Base-by-base conservation (phyloP, 257 asterid species). In the Solanum microdontum region DNA sequence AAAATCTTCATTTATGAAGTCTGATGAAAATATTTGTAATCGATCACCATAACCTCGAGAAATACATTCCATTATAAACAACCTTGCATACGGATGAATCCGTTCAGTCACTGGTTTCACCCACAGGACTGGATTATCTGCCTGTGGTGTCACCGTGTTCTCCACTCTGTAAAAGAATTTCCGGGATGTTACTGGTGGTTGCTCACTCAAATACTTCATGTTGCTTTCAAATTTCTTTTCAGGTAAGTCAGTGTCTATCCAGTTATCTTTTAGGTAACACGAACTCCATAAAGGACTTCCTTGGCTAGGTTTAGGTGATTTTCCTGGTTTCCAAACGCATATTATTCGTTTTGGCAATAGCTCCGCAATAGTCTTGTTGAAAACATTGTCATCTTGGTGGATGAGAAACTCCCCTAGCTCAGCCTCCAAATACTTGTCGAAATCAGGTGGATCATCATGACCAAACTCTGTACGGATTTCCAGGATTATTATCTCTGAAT, bases 391-490 rank as follows among this genome's bases (percentile, higher is more conserved):
- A 83, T 94, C 93, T 33, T 96, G 98, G 83, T 90, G 95, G 89
- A 97, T 96, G 36, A 97, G 92, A 74, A 66, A 88, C 60, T 94
- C 97, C 28, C 96, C 98, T 37, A 97, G 94, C 77, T 92, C 93
- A 13, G 92, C 97, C 45, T 90, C 94, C 79, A 97, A 68, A 83
- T 92, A 97, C 87, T 92, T 86, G 83, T 91, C 96, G 84, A 97
- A 94, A 3, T 93, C 96, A 1, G 96, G 95, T 9, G 98, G 97
- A 86, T 95, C 98, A 21, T 93, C 93, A 91, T 94, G 98, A 6
- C 99, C 98, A 88, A 91, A 97, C 28, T 97, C 98, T 5, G 98
- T 97, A 3, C 98, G 93, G 82, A 97, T 93, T 60, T 97, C 98
- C 19, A 97, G 91, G 39, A 97, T 91, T 3, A 95, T 40, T 90